Evolutionary conservation across 2,329 filamentous ascomycete species (phyloP), one percentile per base, ranked within the genome.

Genomic region (Fusarium graminum): DNA sequence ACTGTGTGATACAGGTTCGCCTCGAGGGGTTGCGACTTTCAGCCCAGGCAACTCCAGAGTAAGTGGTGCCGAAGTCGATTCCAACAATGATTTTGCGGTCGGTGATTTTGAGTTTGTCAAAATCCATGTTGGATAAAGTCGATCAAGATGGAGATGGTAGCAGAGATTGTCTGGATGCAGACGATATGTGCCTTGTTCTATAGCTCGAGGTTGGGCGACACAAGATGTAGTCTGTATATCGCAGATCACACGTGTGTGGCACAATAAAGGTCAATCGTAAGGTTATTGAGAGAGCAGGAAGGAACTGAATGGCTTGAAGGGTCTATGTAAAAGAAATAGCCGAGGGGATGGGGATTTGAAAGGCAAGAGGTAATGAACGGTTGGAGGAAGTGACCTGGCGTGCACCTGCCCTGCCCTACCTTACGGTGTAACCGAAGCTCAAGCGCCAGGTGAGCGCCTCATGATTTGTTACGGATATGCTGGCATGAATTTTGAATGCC

Each of bases 31-130:
- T 73, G 46, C 78, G 74, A 3, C 79, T 80, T 63, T 81, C 76
- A 22, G 80, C 80, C 80, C 81, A 85, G 12, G 82, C 81, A 7
- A 85, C 76, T 39, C 82, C 83, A 4, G 82, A 83, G 66, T 81
- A 85, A 0, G 83, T 86, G 16, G 83, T 86, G 12, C 84, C 83
- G 59, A 86, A 85, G 65, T 85, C 83, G 56, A 85, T 81, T 22
- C 80, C 82, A 51, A 84, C 76, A 32, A 84, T 80, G 69, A 84
- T 78, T 66, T 77, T 81, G 52, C 78, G 77, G 25, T 78, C 76
- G 26, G 64, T 69, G 28, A 73, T 74, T 40, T 70, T 71, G 46
- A 79, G 71, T 49, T 73, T 74, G 36, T 78, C 76, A 34, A 79
- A 77, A 16, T 79, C 77, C 77, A 80, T 79, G 6, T 8, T 52